Conservation (phyloP, 768 basidiomycete genomes). For the Tephrocybe rancida region DNA sequence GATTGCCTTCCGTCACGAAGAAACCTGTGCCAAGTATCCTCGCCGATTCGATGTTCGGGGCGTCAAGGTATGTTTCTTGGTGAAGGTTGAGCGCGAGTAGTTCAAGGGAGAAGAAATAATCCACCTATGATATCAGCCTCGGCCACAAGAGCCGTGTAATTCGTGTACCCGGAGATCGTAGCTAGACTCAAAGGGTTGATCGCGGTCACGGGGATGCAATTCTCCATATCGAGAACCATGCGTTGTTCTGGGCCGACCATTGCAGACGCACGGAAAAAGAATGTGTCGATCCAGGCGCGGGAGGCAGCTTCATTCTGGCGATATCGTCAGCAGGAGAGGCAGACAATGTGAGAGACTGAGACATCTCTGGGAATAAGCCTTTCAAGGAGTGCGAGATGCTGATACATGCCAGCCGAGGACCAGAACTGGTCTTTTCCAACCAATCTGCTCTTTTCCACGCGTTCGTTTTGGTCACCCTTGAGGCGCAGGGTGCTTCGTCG, state of each 20-base stretch:
- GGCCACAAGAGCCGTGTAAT: slow-evolving; percentile 19
- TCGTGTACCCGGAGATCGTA: slow-evolving; percentile 14
- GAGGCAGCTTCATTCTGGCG: slow-evolving; percentile 10
- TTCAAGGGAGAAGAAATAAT: slow-evolving; percentile 1
- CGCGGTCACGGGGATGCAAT: slow-evolving; percentile 10
- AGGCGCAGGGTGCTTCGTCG: too few species aligned
- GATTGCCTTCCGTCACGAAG: slow-evolving; percentile 22
- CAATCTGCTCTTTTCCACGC: too few species aligned
- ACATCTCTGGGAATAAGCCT: background rate
- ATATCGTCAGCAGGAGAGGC: background rate
- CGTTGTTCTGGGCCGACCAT: slow-evolving; percentile 1
- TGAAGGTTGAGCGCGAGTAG: background rate
- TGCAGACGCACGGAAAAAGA: slow-evolving; percentile 14
- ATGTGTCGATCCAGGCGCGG: slow-evolving; percentile 18
- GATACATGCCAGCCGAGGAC: background rate
- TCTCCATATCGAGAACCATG: slow-evolving; percentile 20
- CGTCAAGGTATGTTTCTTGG: slow-evolving; percentile 3
- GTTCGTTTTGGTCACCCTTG: too few species aligned
- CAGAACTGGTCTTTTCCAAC: background rate
- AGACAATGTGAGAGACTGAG: background rate
- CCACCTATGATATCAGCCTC: slow-evolving; percentile 8
- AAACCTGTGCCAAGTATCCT: background rate
- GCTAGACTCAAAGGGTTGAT: slow-evolving; percentile 11
- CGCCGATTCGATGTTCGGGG: slow-evolving; percentile 2
- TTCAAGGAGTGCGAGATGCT: background rate